Percentiles rank a stretch among this genome's conserved stretches.
Conservation (phyloP, 768 basidiomycete genomes). For the Mycena olivaceomarginata region DNA sequence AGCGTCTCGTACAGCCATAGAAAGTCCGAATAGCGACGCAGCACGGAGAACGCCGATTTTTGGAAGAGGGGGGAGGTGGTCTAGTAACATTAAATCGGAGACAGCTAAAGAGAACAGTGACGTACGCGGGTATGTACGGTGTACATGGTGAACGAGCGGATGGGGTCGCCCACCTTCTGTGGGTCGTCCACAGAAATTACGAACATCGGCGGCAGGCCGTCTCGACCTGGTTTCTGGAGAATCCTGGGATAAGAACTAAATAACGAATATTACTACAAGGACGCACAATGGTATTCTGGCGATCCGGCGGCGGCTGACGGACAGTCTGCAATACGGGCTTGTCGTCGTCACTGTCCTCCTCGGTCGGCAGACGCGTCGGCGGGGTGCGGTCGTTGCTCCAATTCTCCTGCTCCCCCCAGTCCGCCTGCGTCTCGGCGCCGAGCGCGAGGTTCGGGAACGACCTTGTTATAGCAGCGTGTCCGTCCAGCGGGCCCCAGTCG, state of each 20-base stretch:
- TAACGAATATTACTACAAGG: constrained; percentile 21
- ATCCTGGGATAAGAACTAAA: background rate
- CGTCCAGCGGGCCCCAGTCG: constrained; percentile 37
- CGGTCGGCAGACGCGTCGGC: constrained; percentile 50
- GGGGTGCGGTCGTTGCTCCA: constrained; percentile 59
- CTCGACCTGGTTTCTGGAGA: constrained; percentile 57
- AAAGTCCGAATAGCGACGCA: constrained; percentile 98
- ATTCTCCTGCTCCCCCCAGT: constrained; percentile 71
- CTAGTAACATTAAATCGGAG: constrained; percentile 56
- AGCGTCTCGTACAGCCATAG: constrained; percentile 96
- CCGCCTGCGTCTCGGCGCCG: constrained; percentile 66
- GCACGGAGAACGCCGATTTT: constrained; percentile 92
- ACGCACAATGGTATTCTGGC: constrained; percentile 35
- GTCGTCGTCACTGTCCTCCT: constrained; percentile 82
- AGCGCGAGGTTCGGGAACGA: constrained; percentile 59
- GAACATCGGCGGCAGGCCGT: constrained; percentile 82
- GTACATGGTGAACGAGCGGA: constrained; percentile 96
- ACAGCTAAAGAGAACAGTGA: background rate
- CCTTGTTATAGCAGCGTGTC: constrained; percentile 41
- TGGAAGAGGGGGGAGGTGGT: constrained; percentile 91
- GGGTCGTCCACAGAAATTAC: constrained; percentile 96
- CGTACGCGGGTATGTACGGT: constrained; percentile 93
- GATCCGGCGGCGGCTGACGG: constrained; percentile 36
- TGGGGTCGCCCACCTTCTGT: constrained; percentile 97
- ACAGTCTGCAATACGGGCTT: constrained; percentile 76